A percentile compares a stretch with the other conserved stretches of the same genome.
Conservation (phyloP, 257 asterid species). For the Solanum chmielewskii region DNA sequence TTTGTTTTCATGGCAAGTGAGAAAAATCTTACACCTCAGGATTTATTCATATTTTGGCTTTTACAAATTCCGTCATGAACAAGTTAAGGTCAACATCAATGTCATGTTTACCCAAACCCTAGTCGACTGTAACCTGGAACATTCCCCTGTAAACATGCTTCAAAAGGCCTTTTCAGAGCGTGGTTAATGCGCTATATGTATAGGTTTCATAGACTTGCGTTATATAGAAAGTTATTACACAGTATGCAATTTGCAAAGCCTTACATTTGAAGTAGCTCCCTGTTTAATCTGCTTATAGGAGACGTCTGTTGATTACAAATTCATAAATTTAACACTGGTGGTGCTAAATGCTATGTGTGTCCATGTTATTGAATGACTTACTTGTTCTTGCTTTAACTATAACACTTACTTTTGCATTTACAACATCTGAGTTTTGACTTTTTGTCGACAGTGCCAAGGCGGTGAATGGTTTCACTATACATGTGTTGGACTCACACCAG, state of each 20-base stretch:
- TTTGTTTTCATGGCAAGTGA: not conserved
- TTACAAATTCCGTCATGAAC: not conserved
- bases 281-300: not conserved
- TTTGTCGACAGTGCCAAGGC: slow-evolving; percentile 71
- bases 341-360: not conserved
- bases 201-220: not conserved
- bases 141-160: not conserved
- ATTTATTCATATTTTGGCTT: not conserved
- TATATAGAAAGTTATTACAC: not conserved
- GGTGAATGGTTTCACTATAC: slow-evolving; percentile 99
- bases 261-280: not conserved
- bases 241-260: not conserved
- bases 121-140: not conserved
- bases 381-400: not conserved
- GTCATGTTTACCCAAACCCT: not conserved
- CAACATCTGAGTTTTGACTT: not conserved
- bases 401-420: not conserved
- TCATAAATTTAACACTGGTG: not conserved
- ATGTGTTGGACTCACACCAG: slow-evolving; percentile 94
- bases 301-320: not conserved
- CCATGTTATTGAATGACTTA: not conserved
- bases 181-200: not conserved
- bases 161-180: not conserved
- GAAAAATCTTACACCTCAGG: not conserved
- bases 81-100: not conserved